These are phyloP conservation scores for peach (Prunus persica) DNA, from an alignment of 306 rosid species.

Conservation along the genomic window DNA sequence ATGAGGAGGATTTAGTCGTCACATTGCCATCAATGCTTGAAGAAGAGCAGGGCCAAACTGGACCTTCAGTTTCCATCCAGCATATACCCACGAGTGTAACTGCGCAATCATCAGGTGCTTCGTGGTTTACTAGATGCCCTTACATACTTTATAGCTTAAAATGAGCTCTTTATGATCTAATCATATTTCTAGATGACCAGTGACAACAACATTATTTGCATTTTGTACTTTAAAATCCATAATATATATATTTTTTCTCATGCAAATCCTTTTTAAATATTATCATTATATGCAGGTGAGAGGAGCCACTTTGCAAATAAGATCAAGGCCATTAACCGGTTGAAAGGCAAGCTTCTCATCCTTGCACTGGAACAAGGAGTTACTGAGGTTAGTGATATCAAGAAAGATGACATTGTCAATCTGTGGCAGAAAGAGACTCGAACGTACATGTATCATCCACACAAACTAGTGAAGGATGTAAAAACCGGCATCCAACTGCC, in stretches of 20 bases:
- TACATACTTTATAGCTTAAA: background rate
- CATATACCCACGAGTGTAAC: constrained; percentile 68
- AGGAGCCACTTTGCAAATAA: constrained; percentile 70
- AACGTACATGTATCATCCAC: constrained; percentile 50
- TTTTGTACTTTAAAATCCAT: background rate
- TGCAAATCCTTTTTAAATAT: background rate
- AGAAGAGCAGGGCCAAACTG: constrained; percentile 35
- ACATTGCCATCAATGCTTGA: constrained; percentile 36
- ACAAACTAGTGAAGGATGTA: constrained; percentile 60
- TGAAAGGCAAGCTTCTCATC: constrained; percentile 68
- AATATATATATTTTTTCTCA: background rate
- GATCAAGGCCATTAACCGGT: constrained; percentile 75
- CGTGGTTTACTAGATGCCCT: background rate
- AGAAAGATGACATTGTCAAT: constrained; percentile 41
- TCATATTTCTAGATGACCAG: background rate
- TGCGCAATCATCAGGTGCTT: constrained; percentile 63
- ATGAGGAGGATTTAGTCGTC: constrained; percentile 47
- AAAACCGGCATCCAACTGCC: constrained; percentile 62
- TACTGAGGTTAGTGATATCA: constrained; percentile 37
- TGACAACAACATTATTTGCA: background rate
- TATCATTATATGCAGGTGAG: constrained; percentile 50
- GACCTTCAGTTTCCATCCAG: constrained; percentile 50
- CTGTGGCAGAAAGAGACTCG: constrained; percentile 50
- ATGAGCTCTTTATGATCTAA: background rate
- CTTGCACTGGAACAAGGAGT: constrained; percentile 65